phyloP scores from a whole-genome alignment of 164 flowering plant species.

The Liquidambar formosana region DNA sequence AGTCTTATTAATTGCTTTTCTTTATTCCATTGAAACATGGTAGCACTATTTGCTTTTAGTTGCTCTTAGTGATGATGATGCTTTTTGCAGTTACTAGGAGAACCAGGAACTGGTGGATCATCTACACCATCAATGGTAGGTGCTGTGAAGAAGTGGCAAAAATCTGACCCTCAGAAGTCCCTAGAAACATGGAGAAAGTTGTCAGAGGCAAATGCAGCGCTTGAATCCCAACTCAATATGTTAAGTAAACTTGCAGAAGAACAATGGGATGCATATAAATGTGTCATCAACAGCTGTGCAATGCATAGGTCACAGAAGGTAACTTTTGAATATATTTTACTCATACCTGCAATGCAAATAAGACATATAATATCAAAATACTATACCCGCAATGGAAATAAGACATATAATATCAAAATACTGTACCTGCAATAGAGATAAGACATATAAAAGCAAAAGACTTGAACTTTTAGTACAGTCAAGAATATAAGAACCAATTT shows the following conservation, averaged over 20 bases:
- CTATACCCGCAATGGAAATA: not conserved
- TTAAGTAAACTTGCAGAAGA: slow-evolving; percentile 65
- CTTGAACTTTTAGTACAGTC: too few relatives aligned
- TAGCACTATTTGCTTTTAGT: slow-evolving; percentile 5
- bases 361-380: not conserved
- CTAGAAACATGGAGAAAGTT: slow-evolving; percentile 69
- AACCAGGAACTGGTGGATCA: slow-evolving; percentile 98
- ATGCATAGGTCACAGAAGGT: slow-evolving; percentile 64
- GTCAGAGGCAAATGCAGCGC: slow-evolving; percentile 73
- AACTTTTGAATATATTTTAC: slow-evolving; percentile 7
- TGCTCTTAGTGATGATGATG: slow-evolving; percentile 1
- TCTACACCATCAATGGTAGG: slow-evolving; percentile 99
- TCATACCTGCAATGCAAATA: not conserved
- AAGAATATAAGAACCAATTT: too few relatives aligned
- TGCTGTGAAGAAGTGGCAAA: slow-evolving; percentile 96
- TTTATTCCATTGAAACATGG: not conserved
- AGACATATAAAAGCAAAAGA: not conserved
- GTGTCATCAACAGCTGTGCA: slow-evolving; percentile 60
- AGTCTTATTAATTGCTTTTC: not conserved
- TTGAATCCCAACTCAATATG: slow-evolving; percentile 60
- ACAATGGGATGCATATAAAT: slow-evolving; percentile 60
- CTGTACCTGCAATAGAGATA: not conserved
- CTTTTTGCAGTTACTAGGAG: slow-evolving; percentile 77
- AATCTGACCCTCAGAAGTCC: slow-evolving; percentile 73
- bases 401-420: not conserved